Percentiles rank a stretch among this genome's conserved stretches.
phyloP scores from a whole-genome alignment of 306 rosid species.

The Crotalaria pallida region DNA sequence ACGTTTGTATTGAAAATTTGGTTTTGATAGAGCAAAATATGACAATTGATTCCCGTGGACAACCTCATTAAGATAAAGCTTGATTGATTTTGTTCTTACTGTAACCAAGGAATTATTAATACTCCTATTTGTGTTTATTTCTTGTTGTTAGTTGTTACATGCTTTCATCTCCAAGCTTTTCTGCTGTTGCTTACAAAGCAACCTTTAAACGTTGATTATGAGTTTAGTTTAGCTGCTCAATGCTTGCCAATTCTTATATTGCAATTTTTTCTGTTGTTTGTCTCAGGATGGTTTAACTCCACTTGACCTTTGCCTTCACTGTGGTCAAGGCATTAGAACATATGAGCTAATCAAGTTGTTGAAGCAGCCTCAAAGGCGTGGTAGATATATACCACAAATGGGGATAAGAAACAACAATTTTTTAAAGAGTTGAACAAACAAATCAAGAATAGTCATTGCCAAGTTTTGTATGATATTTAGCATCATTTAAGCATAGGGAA shows the following conservation, averaged over 20 bases:
- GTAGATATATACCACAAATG: not conserved
- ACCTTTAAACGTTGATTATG: not conserved
- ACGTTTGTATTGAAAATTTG: not conserved
- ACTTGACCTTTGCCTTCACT: constrained; percentile 74
- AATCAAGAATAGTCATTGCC: constrained; percentile 9
- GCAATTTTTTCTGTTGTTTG: constrained; percentile 7
- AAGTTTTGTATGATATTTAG: constrained; percentile 6
- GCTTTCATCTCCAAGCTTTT: not conserved
- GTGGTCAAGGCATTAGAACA: constrained; percentile 58
- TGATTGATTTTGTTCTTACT: not conserved
- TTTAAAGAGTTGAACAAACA: not conserved
- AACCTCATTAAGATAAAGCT: not conserved
- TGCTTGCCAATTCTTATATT: not conserved
- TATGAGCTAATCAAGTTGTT: constrained; percentile 76
- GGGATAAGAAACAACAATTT: not conserved
- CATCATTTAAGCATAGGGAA: not conserved
- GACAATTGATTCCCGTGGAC: not conserved
- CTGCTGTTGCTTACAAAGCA: not conserved
- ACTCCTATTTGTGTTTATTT: not conserved
- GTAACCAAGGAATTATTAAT: not conserved
- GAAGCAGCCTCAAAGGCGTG: constrained; percentile 51
- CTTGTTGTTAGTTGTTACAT: not conserved
- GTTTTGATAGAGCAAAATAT: not conserved
- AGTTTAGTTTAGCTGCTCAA: not conserved
- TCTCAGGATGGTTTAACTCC: constrained; percentile 84